Evolutionary conservation across 2,329 filamentous ascomycete genomes (phyloP).

Genomic region (Hypoxylon sp.): DNA sequence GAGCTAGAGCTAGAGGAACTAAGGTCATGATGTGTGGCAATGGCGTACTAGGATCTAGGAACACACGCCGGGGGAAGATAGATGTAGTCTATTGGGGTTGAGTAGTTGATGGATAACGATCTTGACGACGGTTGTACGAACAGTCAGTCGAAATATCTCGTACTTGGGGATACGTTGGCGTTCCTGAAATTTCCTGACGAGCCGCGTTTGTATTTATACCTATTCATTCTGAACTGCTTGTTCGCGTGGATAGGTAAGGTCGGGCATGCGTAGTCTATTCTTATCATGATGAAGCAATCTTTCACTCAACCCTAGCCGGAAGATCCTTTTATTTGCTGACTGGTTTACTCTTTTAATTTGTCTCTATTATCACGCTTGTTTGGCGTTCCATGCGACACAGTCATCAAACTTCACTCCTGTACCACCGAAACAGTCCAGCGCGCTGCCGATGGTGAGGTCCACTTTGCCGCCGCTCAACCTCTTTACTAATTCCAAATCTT

Average conservation of each 20-base stretch:
- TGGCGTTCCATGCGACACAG: constrained; percentile 87
- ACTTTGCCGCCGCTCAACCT: constrained; percentile 83
- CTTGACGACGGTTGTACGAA: constrained; percentile 49
- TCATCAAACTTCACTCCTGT: constrained; percentile 88
- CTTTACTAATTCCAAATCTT: constrained; percentile 87
- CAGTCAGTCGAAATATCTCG: constrained; percentile 40
- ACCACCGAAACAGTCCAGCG: constrained; percentile 95
- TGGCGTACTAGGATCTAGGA: constrained; percentile 17
- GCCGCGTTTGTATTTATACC: constrained; percentile 39
- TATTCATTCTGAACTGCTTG: constrained; percentile 21
- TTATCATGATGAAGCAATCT: constrained; percentile 17
- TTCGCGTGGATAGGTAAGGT: constrained; percentile 11
- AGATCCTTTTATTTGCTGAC: constrained; percentile 13
- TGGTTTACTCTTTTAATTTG: not conserved
- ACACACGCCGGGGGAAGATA: constrained; percentile 39
- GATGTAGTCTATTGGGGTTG: constrained; percentile 26
- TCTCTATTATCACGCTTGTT: constrained; percentile 52
- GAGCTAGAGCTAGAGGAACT: constrained; percentile 77
- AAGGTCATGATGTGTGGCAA: constrained; percentile 62
- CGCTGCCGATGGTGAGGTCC: constrained; percentile 96
- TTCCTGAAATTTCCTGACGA: constrained; percentile 40
- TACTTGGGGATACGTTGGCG: constrained; percentile 24
- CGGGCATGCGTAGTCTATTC: constrained; percentile 14
- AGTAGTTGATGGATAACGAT: constrained; percentile 48
- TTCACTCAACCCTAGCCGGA: constrained; percentile 2